A percentile compares a stretch with the other conserved stretches of the same genome.
These are phyloP conservation scores for Proliferodiscus dingleyae DNA, from an alignment of 2,329 filamentous ascomycete species.

Conservation along the genomic window DNA sequence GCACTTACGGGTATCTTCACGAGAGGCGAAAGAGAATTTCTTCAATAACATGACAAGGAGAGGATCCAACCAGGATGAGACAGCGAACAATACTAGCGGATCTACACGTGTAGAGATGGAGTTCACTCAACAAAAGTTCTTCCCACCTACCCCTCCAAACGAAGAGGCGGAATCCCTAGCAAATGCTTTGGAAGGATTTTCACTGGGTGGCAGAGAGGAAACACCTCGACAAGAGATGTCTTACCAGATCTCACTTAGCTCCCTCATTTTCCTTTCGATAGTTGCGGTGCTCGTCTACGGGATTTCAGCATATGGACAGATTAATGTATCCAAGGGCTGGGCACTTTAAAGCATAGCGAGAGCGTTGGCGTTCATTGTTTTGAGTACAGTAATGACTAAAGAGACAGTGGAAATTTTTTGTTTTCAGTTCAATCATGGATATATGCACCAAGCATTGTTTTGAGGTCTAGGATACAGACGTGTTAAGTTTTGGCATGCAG, in stretches of 20 bases:
- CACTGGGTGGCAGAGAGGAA: constrained; percentile 12
- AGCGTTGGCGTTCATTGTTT: too few relatives aligned
- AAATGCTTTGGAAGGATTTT: constrained; percentile 18
- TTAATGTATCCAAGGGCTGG: neutral
- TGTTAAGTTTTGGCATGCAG: neutral
- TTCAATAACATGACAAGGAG: constrained; percentile 35
- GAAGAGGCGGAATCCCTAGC: constrained; percentile 18
- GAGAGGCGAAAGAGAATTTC: constrained; percentile 45
- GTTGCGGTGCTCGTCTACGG: neutral
- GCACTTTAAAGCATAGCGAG: neutral
- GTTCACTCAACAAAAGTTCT: constrained; percentile 44
- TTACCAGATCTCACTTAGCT: neutral
- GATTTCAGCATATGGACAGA: neutral
- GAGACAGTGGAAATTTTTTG: too few relatives aligned
- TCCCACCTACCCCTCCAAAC: constrained; percentile 12
- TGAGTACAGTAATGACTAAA: too few relatives aligned
- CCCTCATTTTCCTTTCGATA: neutral
- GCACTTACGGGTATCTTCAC: constrained; percentile 42
- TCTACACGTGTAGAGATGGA: constrained; percentile 28
- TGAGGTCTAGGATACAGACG: neutral
- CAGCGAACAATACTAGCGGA: neutral
- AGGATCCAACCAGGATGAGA: constrained; percentile 1
- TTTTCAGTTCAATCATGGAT: neutral
- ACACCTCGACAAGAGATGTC: neutral
- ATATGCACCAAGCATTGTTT: neutral